A percentile compares a stretch with the other conserved stretches of the same genome.
Evolutionary conservation across 2,329 filamentous ascomycete genomes (phyloP).

Genomic region (Fusarium virguliforme): DNA sequence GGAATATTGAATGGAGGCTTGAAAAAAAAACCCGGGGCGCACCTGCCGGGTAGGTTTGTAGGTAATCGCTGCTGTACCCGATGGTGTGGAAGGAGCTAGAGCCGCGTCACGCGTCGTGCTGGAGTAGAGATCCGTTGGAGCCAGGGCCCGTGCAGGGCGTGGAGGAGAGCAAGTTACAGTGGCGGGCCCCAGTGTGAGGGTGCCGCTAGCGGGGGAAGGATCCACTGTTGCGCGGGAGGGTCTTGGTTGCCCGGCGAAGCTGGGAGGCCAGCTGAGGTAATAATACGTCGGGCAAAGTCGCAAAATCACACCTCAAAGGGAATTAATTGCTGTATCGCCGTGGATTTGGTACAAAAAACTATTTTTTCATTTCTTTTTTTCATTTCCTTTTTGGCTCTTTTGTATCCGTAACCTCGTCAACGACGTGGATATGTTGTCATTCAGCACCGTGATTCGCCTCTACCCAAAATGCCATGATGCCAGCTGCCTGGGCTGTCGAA

Average conservation of each 20-base stretch:
- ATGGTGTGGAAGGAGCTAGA: conserved; percentile 39
- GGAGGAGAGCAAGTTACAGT: conserved; percentile 11
- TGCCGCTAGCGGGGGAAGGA: conserved; percentile 7
- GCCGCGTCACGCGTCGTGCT: conserved; percentile 43
- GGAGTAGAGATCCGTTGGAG: conserved; percentile 1
- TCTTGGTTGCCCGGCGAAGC: background rate
- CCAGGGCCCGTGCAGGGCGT: background rate
- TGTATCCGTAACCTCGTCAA: background rate
- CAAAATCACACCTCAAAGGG: background rate
- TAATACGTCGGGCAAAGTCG: background rate
- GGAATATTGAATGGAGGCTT: conserved; percentile 13
- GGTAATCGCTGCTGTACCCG: conserved; percentile 18
- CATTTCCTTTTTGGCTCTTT: background rate
- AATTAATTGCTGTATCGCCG: background rate
- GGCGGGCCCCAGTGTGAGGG: conserved; percentile 8
- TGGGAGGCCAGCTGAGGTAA: background rate
- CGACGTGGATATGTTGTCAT: background rate
- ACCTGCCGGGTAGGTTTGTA: background rate
- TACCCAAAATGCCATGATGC: background rate
- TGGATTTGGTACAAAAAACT: background rate
- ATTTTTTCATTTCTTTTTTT: background rate
- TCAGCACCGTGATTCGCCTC: background rate
- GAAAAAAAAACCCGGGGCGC: conserved; percentile 5
- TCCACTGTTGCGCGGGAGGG: background rate
- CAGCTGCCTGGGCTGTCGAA: background rate